phyloP scores from a whole-genome alignment of 2,329 filamentous ascomycete species.

The Talaromyces sp. region DNA sequence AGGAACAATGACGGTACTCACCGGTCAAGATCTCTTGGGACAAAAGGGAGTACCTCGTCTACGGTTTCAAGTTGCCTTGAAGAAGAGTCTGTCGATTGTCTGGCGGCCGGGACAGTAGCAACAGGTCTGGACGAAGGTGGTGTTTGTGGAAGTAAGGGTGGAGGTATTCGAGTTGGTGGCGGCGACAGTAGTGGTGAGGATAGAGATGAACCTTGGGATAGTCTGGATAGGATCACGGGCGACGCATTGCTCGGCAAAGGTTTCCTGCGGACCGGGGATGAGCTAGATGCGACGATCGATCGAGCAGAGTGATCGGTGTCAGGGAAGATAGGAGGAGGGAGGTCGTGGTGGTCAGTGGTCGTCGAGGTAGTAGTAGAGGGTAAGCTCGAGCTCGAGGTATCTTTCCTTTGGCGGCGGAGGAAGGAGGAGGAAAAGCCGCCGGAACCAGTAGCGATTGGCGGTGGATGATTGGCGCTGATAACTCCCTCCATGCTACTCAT shows the following conservation, averaged over 20 bases:
- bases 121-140: neutral
- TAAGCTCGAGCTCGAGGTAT: constrained; percentile 8
- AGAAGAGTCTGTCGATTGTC: constrained; percentile 13
- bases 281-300: constrained; percentile 39
- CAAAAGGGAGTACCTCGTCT: constrained; percentile 18
- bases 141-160: constrained; percentile 10
- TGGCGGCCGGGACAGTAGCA: neutral
- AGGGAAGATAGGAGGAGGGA: constrained; percentile 14
- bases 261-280: constrained; percentile 51
- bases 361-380: neutral
- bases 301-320: constrained; percentile 13
- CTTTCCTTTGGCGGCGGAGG: constrained; percentile 20
- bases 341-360: neutral
- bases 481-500: constrained; percentile 11
- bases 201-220: constrained; percentile 24
- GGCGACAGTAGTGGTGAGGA: constrained; percentile 1
- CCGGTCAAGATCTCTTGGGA: constrained; percentile 21
- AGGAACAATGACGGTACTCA: constrained; percentile 6
- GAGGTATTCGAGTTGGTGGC: constrained; percentile 22
- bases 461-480: constrained; percentile 14
- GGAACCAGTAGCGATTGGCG: constrained; percentile 21
- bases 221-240: constrained; percentile 36
- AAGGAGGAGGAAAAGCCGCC: constrained; percentile 20
- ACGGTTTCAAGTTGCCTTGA: constrained; percentile 18
- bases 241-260: constrained; percentile 53